Conservation (phyloP, 345 rosid species). For the Cardiospermum halicacabum region DNA sequence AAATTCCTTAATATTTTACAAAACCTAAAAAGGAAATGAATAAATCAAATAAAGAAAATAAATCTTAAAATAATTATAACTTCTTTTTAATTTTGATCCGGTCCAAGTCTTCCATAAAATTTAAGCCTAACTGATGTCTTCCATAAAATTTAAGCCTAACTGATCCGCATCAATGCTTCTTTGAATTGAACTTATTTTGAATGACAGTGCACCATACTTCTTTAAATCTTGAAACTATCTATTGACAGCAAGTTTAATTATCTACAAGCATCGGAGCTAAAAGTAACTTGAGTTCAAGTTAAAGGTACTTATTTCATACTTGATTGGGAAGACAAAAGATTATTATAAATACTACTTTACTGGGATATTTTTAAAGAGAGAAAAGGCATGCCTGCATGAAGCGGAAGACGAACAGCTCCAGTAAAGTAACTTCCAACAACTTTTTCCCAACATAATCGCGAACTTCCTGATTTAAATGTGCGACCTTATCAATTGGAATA, state of each 20-base stretch:
- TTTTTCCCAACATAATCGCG: conserved; percentile 77
- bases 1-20: no score
- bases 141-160: no score
- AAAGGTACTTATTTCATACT: neutral
- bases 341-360: neutral
- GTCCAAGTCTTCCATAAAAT: no score
- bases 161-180: no score
- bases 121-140: no score
- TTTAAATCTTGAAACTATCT: neutral
- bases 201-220: no score
- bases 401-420: conserved; percentile 81
- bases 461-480: conserved; percentile 64
- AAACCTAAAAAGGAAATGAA: no score
- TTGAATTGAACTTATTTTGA: neutral
- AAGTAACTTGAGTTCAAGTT: neutral
- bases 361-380: neutral
- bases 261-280: neutral
- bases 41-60: no score
- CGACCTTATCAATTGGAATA: conserved; percentile 85
- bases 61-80: no score
- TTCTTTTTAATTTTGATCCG: no score
- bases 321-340: neutral
- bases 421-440: conserved; percentile 79
- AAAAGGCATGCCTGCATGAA: conserved; percentile 69
- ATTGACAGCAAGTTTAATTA: neutral